Percentiles rank a stretch among this genome's conserved stretches.
These are phyloP conservation scores for Neurospora pannonica DNA, from an alignment of 495 filamentous ascomycete species.

Conservation along the genomic window DNA sequence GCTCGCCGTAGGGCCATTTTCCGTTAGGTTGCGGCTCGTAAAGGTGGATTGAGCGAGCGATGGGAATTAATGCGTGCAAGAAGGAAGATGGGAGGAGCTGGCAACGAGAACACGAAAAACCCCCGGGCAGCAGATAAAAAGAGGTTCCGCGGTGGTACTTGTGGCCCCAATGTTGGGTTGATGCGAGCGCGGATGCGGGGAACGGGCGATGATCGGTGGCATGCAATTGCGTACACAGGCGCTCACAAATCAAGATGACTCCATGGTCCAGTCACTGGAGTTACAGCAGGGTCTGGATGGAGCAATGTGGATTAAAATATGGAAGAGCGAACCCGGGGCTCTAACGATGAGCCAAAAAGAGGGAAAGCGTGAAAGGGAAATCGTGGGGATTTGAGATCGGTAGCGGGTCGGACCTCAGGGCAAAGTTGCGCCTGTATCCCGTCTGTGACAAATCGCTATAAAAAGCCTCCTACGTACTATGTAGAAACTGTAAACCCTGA, in stretches of 20 bases:
- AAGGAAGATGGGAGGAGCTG: neutral
- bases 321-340: neutral
- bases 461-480: neutral
- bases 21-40: neutral
- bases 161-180: neutral
- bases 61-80: neutral
- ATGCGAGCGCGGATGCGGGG: neutral
- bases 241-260: neutral
- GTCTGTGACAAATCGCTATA: neutral
- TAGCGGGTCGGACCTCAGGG: neutral
- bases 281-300: neutral
- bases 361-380: neutral
- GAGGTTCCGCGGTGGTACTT: neutral
- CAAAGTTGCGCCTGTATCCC: too few relatives aligned
- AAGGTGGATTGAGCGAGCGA: neutral
- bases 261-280: neutral
- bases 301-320: neutral
- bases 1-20: constrained; percentile 62
- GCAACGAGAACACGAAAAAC: neutral
- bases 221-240: neutral
- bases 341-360: neutral
- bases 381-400: neutral
- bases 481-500: neutral
- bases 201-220: neutral
- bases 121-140: neutral